Evolutionary conservation across 2,329 filamentous ascomycete species (phyloP).

Genomic region (Penicillium polonicum): DNA sequence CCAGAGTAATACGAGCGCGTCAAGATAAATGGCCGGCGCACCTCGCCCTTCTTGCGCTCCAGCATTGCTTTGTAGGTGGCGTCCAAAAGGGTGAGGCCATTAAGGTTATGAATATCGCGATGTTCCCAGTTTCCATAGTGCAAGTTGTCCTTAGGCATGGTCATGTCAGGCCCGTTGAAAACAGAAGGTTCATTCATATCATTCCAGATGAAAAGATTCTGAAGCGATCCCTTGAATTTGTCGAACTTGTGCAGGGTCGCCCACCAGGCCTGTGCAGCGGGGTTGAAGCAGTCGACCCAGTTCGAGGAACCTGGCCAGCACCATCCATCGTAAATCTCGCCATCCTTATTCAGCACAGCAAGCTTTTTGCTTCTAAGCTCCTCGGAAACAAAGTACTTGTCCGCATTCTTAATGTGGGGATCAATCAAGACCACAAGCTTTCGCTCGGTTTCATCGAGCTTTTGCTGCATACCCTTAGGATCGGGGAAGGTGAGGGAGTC

Average conservation of each 20-base stretch:
- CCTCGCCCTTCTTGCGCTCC: conserved; percentile 80
- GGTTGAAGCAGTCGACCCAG: conserved; percentile 96
- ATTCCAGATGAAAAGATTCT: conserved; percentile 96
- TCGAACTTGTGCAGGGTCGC: conserved; percentile 81
- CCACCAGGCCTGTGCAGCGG: conserved; percentile 91
- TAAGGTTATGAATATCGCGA: conserved; percentile 91
- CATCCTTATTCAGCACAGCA: conserved; percentile 86
- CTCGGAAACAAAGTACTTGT: conserved; percentile 71
- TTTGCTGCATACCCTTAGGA: conserved; percentile 81
- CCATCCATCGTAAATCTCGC: conserved; percentile 89
- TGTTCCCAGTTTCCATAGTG: conserved; percentile 94
- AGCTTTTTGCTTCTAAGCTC: conserved; percentile 82
- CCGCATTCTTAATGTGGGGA: conserved; percentile 93
- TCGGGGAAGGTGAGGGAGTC: conserved; percentile 84
- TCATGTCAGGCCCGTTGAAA: conserved; percentile 96
- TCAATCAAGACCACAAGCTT: conserved; percentile 95
- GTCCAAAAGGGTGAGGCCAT: conserved; percentile 93
- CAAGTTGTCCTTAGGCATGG: conserved; percentile 98
- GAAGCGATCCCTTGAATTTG: conserved; percentile 77
- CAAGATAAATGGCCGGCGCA: conserved; percentile 83
- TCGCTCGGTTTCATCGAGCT: conserved; percentile 78
- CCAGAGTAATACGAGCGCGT: conserved; percentile 92
- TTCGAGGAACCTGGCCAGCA: conserved; percentile 97
- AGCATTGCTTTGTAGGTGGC: conserved; percentile 84
- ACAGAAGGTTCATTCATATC: conserved; percentile 99